A percentile compares a stretch with the other conserved stretches of the same genome.
Conservation (phyloP, 129 eudicot species). For the Erigeron canadensis region DNA sequence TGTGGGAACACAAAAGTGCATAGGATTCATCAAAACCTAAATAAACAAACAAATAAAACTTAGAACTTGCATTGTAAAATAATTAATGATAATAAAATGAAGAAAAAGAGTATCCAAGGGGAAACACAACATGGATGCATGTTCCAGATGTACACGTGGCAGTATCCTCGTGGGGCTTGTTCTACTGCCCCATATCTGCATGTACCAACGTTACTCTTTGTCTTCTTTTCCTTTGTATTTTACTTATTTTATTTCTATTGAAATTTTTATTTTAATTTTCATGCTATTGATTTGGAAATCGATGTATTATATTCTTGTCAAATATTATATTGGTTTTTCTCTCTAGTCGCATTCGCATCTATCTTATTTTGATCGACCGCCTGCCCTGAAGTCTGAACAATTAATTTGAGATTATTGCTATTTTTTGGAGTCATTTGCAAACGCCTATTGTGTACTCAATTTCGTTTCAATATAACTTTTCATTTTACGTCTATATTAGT, state of each 20-base stretch:
- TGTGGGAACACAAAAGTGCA: conserved; percentile 17
- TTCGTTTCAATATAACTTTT: too few species aligned
- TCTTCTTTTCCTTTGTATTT: conserved; percentile 15
- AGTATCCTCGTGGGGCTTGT: conserved; percentile 33
- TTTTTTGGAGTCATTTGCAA: too few species aligned
- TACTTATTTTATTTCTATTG: neutral
- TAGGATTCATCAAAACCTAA: conserved; percentile 21
- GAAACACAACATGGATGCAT: conserved; percentile 35
- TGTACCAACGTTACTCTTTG: conserved; percentile 32
- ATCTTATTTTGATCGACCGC: too few species aligned
- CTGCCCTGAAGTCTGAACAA: too few species aligned
- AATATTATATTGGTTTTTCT: too few species aligned
- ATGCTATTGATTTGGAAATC: too few species aligned
- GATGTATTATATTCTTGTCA: too few species aligned
- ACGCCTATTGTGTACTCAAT: too few species aligned
- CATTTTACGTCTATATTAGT: too few species aligned
- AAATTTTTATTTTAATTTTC: neutral
- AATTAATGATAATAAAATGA: neutral
- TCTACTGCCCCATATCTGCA: conserved; percentile 27
- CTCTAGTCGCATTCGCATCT: too few species aligned
- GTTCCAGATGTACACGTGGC: conserved; percentile 1
- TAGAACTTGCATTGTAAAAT: neutral
- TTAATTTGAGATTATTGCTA: too few species aligned
- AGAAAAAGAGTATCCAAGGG: conserved; percentile 37
- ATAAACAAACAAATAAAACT: neutral